phyloP scores from a whole-genome alignment of 2,329 filamentous ascomycete genomes.

The Ophiostoma pallidulum region DNA sequence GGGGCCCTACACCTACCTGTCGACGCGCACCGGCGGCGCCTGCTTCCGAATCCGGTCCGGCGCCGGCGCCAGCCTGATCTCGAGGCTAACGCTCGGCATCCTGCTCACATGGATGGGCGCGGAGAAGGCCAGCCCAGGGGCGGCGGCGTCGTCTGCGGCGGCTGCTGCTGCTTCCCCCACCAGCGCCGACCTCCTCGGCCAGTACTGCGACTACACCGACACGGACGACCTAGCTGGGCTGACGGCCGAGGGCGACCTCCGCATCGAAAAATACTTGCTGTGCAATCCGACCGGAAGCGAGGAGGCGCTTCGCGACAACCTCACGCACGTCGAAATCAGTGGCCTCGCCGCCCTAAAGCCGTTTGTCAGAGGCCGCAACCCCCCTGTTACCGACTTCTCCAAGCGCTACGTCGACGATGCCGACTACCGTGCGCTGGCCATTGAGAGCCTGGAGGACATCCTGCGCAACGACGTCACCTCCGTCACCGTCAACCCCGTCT shows the following conservation, averaged over 20 bases:
- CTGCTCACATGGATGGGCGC: constrained; percentile 36
- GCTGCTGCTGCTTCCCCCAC: constrained; percentile 13
- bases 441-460: constrained; percentile 31
- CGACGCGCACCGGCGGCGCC: constrained; percentile 31
- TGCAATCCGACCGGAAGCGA: neutral
- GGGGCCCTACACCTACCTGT: constrained; percentile 33
- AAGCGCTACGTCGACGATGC: constrained; percentile 31
- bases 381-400: constrained; percentile 26
- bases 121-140: constrained; percentile 16
- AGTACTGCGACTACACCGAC: constrained; percentile 14
- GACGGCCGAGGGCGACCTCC: constrained; percentile 12
- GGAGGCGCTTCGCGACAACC: constrained; percentile 9
- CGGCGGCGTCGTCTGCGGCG: constrained; percentile 2
- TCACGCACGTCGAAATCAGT: constrained; percentile 7
- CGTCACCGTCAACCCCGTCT: constrained; percentile 40
- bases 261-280: constrained; percentile 11
- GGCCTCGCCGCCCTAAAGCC: constrained; percentile 20
- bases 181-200: constrained; percentile 10
- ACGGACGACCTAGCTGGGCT: constrained; percentile 14
- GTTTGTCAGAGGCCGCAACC: constrained; percentile 19
- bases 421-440: constrained; percentile 29
- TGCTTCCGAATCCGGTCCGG: constrained; percentile 25
- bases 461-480: constrained; percentile 34
- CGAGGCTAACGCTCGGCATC: constrained; percentile 31
- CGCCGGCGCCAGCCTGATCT: constrained; percentile 24